Percentiles rank a stretch among this genome's conserved stretches.
Conservation (phyloP, 1,139 yeast species). For the Ashbya aceris region DNA sequence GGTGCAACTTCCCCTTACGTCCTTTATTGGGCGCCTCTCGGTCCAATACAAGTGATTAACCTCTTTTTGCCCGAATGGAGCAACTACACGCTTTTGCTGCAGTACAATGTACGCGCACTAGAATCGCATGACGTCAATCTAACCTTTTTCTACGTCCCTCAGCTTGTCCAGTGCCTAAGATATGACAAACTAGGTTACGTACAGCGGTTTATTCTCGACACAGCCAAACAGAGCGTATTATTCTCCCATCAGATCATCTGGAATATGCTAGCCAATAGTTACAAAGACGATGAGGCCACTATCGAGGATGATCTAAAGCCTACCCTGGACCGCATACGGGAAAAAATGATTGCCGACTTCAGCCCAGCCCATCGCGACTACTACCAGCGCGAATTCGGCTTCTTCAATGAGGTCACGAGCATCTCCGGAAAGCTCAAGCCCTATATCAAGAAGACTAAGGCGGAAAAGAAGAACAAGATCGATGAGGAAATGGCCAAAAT, state of each 20-base stretch:
- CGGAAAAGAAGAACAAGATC: conserved; percentile 91
- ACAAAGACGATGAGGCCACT: conserved; percentile 76
- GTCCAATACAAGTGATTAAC: conserved; percentile 82
- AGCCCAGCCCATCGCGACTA: conserved; percentile 51
- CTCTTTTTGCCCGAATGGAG: conserved; percentile 73
- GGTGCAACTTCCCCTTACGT: conserved; percentile 29
- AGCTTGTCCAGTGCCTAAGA: conserved; percentile 85
- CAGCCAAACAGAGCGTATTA: conserved; percentile 81
- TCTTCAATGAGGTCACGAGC: conserved; percentile 84
- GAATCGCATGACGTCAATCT: conserved; percentile 81
- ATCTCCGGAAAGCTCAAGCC: conserved; percentile 95
- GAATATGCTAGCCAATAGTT: conserved; percentile 94
- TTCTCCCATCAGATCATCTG: conserved; percentile 97
- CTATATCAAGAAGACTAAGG: conserved; percentile 83
- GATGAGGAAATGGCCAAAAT: conserved; percentile 92
- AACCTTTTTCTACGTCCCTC: conserved; percentile 96
- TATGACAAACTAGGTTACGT: conserved; percentile 80
- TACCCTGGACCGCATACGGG: conserved; percentile 61
- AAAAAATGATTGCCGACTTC: conserved; percentile 56
- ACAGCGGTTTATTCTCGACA: conserved; percentile 79
- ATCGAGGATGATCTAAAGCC: conserved; percentile 83
- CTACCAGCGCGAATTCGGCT: conserved; percentile 77
- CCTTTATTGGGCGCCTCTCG: conserved; percentile 65
- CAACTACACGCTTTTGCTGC: conserved; percentile 59
- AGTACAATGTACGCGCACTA: conserved; percentile 83